These are phyloP conservation scores for Hymenoscyphus salicellus DNA, from an alignment of 2,329 filamentous ascomycete genomes.

Conservation along the genomic window DNA sequence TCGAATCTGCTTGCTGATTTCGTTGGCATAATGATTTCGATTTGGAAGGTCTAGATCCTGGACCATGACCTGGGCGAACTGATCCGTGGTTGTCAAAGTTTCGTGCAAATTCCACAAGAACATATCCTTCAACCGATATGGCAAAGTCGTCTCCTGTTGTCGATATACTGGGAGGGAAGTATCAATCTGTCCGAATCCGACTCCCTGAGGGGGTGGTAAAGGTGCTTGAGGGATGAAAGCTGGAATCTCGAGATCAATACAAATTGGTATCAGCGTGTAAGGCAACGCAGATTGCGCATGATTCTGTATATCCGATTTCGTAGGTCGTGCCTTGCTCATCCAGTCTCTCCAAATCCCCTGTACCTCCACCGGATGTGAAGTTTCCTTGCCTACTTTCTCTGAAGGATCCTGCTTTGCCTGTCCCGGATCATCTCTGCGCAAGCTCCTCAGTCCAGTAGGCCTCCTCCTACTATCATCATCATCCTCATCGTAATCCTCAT, in stretches of 20 bases:
- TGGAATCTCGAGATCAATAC: conserved; percentile 90
- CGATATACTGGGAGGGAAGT: conserved; percentile 75
- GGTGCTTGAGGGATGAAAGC: conserved; percentile 67
- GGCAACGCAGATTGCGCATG: conserved; percentile 72
- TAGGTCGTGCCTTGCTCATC: conserved; percentile 71
- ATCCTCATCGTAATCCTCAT: conserved; percentile 78
- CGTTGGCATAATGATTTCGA: conserved; percentile 63
- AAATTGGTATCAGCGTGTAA: conserved; percentile 88
- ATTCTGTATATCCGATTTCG: conserved; percentile 58
- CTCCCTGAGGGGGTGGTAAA: conserved; percentile 61
- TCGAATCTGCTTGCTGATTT: conserved; percentile 91
- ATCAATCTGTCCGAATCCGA: conserved; percentile 58
- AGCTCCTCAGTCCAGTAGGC: conserved; percentile 77
- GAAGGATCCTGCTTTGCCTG: conserved; percentile 61
- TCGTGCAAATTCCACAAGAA: conserved; percentile 98
- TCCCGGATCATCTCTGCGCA: conserved; percentile 71
- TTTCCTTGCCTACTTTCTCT: conserved; percentile 82
- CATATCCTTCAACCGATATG: conserved; percentile 88
- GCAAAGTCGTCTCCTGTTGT: conserved; percentile 72
- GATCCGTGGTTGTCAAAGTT: conserved; percentile 87
- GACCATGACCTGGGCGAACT: conserved; percentile 87
- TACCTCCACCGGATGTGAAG: conserved; percentile 71
- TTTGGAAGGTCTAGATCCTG: conserved; percentile 91
- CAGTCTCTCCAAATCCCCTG: conserved; percentile 94
- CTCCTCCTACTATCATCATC: conserved; percentile 66